Base-by-base conservation (phyloP, 179 eudicot species). In the Beta lomatogona region DNA sequence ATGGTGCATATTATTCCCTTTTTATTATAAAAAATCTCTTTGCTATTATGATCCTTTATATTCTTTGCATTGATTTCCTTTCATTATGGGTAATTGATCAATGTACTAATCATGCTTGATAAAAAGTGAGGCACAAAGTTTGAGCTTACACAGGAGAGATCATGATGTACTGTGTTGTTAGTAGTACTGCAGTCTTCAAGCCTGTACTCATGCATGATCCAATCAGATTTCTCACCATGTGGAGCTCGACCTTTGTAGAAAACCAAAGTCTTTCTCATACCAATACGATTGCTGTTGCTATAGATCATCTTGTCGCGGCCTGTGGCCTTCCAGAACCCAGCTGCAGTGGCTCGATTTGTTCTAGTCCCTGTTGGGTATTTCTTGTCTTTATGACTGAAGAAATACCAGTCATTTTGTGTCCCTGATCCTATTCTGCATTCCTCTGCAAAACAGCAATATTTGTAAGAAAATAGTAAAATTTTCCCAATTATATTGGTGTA, bases 171-270 rank as follows among this genome's bases (percentile, higher is more conserved):
- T 31, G 65, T 55, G 77, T 22, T 55, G 77, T 22, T 16, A 58
- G 50, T 31, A 58, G 50, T 1, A 75, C 6, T 41, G 6, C 61
- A 57, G 53, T 75, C 77, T 16, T 75, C 52, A 36, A 58, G 66
- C 50, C 77, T 57, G 28, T 75, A 75, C 61, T 75, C 77, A 41
- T 75, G 77, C 77, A 57, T 75, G 28, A 75, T 75, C 77, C 77
- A 75, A 15, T 75, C 77, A 36, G 77, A 75, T 54, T 75, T 58
- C 9, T 75, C 77, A 75, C 77, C 77, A 18, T 75, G 65, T 31
- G 77, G 77, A 75, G 77, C 77, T 75, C 77, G 48, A 31, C 77
- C 77, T 75, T 75, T 75, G 66, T 75, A 75, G 66, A 75, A 75
- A 57, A 75, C 77, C 6, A 75, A 64, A 3, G 77, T 73, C 63